Conservation (phyloP, 2,329 filamentous ascomycete genomes). For the Colletotrichum costaricense region DNA sequence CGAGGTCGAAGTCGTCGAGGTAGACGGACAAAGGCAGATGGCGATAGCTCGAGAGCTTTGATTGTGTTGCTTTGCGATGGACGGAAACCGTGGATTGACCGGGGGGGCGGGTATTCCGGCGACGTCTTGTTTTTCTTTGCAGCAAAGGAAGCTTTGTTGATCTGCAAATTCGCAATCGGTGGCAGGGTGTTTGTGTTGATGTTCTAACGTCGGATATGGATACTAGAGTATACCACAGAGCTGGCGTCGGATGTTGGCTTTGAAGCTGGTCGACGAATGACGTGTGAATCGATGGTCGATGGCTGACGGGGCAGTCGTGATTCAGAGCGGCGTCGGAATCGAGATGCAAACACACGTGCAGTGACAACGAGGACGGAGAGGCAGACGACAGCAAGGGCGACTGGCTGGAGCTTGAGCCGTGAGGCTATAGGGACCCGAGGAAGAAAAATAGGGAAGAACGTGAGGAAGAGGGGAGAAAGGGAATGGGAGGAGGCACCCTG, state of each 20-base stretch:
- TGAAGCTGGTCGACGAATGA: conserved; percentile 21
- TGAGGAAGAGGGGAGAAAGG: conserved; percentile 44
- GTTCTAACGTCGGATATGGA: conserved; percentile 13
- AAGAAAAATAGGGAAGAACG: conserved; percentile 48
- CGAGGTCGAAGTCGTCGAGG: conserved; percentile 10
- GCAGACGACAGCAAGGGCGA: conserved; percentile 25
- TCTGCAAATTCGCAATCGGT: conserved; percentile 8
- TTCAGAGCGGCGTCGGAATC: conserved; percentile 17
- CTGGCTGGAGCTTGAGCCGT: conserved; percentile 40
- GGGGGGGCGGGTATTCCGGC: conserved; percentile 2
- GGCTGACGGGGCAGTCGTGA: conserved; percentile 29
- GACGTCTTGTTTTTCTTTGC: conserved; percentile 4
- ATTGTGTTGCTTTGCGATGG: background rate
- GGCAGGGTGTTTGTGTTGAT: conserved; percentile 1
- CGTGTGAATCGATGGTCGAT: conserved; percentile 24
- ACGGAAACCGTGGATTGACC: background rate
- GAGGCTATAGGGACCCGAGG: conserved; percentile 38
- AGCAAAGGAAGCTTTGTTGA: conserved; percentile 32
- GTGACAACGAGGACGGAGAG: conserved; percentile 1
- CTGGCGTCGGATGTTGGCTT: conserved; percentile 5
- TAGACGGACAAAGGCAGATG: conserved; percentile 32
- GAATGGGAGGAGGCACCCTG: conserved; percentile 51
- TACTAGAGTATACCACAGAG: background rate
- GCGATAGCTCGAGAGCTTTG: conserved; percentile 9
- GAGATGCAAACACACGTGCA: conserved; percentile 22